Evolutionary conservation across 2,329 filamentous ascomycete species (phyloP), one percentile per base, ranked within the genome.

Genomic region (Lachnellula hyalina): DNA sequence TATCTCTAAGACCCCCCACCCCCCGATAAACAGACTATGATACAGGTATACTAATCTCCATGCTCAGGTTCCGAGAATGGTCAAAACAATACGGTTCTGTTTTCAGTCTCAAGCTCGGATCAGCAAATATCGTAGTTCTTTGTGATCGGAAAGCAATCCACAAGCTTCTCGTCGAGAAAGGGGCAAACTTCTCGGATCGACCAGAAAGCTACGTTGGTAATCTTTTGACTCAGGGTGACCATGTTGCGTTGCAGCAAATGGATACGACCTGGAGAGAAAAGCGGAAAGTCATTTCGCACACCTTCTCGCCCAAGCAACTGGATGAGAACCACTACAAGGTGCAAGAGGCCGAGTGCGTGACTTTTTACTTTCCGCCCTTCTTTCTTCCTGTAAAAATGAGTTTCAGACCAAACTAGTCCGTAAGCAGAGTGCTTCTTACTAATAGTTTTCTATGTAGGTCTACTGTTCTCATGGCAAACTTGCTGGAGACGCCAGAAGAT

Each of bases 91-190:
- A 55, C 47, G 53, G 53, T 12, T 46, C 40, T 19, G 28, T 55
- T 19, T 38, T 55, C 15, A 40, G 17, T 34, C 32, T 55, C 12
- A 55, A 55, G 25, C 42, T 55, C 3, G 53, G 53, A n/a, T 47
- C 53, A 9, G 23, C 23, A 6, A 55, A 55, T 17, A 47, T 55
- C 34, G 53, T 55, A 19, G 47, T 55, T 28, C 48, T 55, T 40
- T 38, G 28, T 15, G 28, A 52, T 34, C 42, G 45, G 34, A 25
- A 49, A 41, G 44, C 41, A 25, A 47, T 47, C 23, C 35, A 47
- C 19, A 55, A 21, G n/a, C 49, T 55, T 17, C 36, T 52, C 15
- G 49, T 34, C 17, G 28, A 55, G 34, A 48, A 42, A 47, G 49
- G 53, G 19, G 38, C 44, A 5, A 55, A 51, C 11, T 55, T 51